A percentile compares a stretch with the other conserved stretches of the same genome.
Evolutionary conservation across 2,329 filamentous ascomycete species (phyloP).

Genomic region (Apiospora aurea): DNA sequence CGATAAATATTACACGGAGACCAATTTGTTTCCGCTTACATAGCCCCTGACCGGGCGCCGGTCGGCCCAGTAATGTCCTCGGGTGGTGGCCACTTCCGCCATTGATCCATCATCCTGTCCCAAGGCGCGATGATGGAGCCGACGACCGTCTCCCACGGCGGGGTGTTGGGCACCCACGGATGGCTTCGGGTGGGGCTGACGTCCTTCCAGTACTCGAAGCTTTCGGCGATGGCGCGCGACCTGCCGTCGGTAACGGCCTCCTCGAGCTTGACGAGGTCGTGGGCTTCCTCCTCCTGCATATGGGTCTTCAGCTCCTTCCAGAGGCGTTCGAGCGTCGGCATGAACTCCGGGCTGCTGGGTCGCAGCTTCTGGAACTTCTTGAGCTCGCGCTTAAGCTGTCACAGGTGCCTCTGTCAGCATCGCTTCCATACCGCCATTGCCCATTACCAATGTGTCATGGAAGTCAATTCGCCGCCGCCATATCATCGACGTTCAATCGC

Average conservation of each 20-base stretch:
- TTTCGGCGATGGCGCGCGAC: slow-evolving; percentile 45
- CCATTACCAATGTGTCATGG: neutral
- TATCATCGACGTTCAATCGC: neutral
- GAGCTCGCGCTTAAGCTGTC: slow-evolving; percentile 53
- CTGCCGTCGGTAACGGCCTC: slow-evolving; percentile 39
- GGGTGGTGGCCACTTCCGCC: slow-evolving; percentile 15
- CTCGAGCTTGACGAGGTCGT: slow-evolving; percentile 53
- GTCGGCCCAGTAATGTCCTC: neutral
- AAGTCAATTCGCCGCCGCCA: neutral
- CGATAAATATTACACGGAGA: neutral
- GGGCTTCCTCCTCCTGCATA: slow-evolving; percentile 51
- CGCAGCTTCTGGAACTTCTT: slow-evolving; percentile 52
- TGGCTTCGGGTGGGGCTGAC: slow-evolving; percentile 54
- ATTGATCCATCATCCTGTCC: slow-evolving; percentile 22
- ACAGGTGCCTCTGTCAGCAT: neutral
- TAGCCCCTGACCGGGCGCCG: neutral
- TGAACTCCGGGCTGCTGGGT: slow-evolving; percentile 46
- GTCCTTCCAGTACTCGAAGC: slow-evolving; percentile 53
- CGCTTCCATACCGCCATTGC: neutral
- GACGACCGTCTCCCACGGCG: slow-evolving; percentile 50
- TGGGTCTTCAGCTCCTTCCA: slow-evolving; percentile 50
- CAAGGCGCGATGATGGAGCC: slow-evolving; percentile 19
- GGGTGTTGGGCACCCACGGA: slow-evolving; percentile 53
- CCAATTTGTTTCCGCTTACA: neutral
- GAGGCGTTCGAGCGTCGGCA: slow-evolving; percentile 48